Percentiles rank a stretch among this genome's conserved stretches.
Evolutionary conservation across 208 protist species (phyloP).

Genomic region (Willaertia magna): DNA sequence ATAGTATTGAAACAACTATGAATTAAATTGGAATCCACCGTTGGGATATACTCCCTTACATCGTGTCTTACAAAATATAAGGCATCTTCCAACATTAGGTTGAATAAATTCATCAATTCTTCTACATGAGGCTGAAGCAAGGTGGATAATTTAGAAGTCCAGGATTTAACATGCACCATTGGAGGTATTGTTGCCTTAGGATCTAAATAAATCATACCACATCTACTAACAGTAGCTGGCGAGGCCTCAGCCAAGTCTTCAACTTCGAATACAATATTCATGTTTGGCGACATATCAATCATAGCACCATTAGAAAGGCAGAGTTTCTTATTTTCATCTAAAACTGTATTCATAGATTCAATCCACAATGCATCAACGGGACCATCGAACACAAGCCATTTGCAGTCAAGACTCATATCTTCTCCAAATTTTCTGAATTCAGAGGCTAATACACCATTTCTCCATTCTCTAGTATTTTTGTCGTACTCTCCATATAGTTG

Average conservation of each 20-base stretch:
- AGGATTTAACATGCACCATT: conserved; percentile 54
- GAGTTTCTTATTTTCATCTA: conserved; percentile 73
- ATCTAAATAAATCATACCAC: conserved; percentile 96
- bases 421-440: conserved; percentile 74
- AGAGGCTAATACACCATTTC: conserved; percentile 83
- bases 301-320: conserved; percentile 71
- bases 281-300: conserved; percentile 80
- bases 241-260: conserved; percentile 87
- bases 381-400: conserved; percentile 94
- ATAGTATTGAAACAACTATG: conserved; percentile 81
- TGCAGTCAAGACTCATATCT: conserved; percentile 69
- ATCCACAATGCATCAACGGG: conserved; percentile 89
- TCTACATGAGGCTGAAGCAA: conserved; percentile 51
- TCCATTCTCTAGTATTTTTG: conserved; percentile 86
- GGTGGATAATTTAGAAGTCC: conserved; percentile 53
- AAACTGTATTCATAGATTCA: conserved; percentile 85
- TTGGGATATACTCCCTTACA: conserved; percentile 77
- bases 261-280: conserved; percentile 95
- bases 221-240: conserved; percentile 89
- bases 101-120: conserved; percentile 46
- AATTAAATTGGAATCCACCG: conserved; percentile 83
- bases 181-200: conserved; percentile 66
- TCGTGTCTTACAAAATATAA: conserved; percentile 69
- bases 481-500: conserved; percentile 93
- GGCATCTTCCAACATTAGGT: conserved; percentile 58